Base-by-base conservation (phyloP, 2,329 filamentous ascomycete genomes). In the Colletotrichum musicola region DNA sequence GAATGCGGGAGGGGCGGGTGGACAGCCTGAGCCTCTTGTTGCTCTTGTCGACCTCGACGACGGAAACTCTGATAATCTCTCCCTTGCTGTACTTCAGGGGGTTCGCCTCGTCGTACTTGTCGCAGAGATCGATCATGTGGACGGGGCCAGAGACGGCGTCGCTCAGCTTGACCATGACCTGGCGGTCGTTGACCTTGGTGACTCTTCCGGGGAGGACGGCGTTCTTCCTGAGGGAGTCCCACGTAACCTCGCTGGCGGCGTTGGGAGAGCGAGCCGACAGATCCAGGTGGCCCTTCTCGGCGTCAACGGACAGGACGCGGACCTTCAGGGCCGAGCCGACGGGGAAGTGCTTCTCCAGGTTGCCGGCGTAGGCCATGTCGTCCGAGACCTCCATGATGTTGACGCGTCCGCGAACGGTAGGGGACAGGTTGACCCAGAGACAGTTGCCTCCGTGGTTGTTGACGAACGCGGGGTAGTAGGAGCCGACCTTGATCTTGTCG, bases 351-450 rank as follows among this genome's bases (percentile, higher is more conserved):
- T 88, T 86, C 55, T 90, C 86, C 3, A 98, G 82, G 74, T 97
- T 89, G 38, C 91, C 88, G 42, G 97, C 83, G 62, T 93, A 86
- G 7, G 94, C 92, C 54, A 97, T 82, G 77, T 98, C 94, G 74
- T 97, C 93, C 0, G 94, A 94, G 9, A 96, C 89, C 75, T 98
- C 95, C 78, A 96, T 89, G 70, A 92, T 87, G 62, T 90, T 89
- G 64, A 99, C 89, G 58, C 94, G 90, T 64, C 96, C 96, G 68
- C 95, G 91, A 16, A 99, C 90, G 60, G 92, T 93, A 6, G 96
- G 94, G 1, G 95, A 94, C 22, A 99, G 81, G 75, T 94, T 98
- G 53, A 97, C 92, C 95, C 96, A 98, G 22, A 97, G 85, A 75
- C 88, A 93, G 72, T 93, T 90, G 30, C 93, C 87, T 22, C 88